These are phyloP conservation scores for Oldenlandia corymbosa DNA, from an alignment of 257 asterid species.

Conservation along the genomic window DNA sequence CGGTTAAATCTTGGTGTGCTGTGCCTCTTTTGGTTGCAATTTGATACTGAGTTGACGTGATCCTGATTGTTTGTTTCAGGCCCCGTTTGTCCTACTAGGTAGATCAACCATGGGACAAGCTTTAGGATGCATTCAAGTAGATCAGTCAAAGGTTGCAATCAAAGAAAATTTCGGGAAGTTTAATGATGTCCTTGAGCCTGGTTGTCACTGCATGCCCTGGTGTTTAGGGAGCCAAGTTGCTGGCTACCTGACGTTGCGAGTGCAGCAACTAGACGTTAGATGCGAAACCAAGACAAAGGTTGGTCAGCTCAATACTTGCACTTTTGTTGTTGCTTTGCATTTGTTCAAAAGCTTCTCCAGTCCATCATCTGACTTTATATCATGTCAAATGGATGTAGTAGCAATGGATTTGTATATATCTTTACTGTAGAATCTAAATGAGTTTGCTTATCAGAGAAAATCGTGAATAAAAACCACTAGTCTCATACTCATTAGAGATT, in stretches of 20 bases:
- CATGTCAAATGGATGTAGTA: no score
- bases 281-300: constrained; percentile 34
- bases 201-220: constrained; percentile 33
- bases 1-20: neutral
- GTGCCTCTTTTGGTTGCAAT: neutral
- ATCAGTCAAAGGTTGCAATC: constrained; percentile 23
- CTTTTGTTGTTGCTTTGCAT: neutral
- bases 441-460: no score
- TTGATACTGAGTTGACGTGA: neutral
- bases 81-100: neutral
- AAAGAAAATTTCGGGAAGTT: constrained; percentile 27
- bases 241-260: constrained; percentile 22
- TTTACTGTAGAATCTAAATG: no score
- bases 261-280: constrained; percentile 26
- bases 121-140: constrained; percentile 30
- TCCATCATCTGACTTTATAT: neutral
- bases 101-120: constrained; percentile 25
- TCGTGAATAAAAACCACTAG: no score
- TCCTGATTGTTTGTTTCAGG: neutral
- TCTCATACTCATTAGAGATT: neutral
- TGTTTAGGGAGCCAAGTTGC: constrained; percentile 23
- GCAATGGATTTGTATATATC: no score
- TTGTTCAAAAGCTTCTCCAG: neutral
- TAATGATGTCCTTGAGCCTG: constrained; percentile 22
- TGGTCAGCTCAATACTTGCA: neutral